Evolutionary conservation across 305 asterid genomes (phyloP), one percentile per base, ranked within the genome.

Genomic region (Salvia sclarea): DNA sequence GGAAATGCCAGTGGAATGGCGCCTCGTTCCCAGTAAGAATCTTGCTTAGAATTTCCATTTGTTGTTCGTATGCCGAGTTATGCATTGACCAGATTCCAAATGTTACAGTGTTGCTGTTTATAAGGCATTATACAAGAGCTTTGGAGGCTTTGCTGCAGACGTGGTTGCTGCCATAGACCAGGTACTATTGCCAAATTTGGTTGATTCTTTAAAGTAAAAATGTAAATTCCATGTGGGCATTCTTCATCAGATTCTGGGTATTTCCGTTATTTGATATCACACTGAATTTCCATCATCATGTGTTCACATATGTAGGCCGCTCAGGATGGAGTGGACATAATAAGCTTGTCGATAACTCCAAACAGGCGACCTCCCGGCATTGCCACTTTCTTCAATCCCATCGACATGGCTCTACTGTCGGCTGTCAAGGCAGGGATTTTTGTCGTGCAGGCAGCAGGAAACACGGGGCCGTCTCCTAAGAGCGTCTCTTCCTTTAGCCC

Each of bases 1-100:
- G 99, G 99, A 68, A 84, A 95, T 83, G 99, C 99, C 58, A 95
- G 99, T 79, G 99, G 99, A 68, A 95, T 95, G 98, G 98, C 99
- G 76, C 99, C 98, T 70, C 98, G 91, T 76, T 65, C 99, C 28
- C 99, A 95, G 99, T 95, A 89, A 85, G 98, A 38, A 69, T 14
- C 47, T 75, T 65, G 28, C 38, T 55, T 24, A 45, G 53, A 58
- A 45, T 53, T 65, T 38, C 13, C 53, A 5, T 55, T 76, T 1
- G 18, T 22, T 75, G 47, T 41, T 67, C 35, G 48, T 66, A 8
- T 14, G 24, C 59, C 58, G 68, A 50, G 41, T 45, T 55, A 22
- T 71, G 72, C 72, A 74, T 71, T 78, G 52, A 79, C 77, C 11
- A 8, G 14, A 18, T 75, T 48, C 31, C 54, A 49, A 75, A 21